A percentile compares a stretch with the other conserved stretches of the same genome.
Evolutionary conservation across 2,329 filamentous ascomycete genomes (phyloP).

Genomic region (Beauveria varroae): DNA sequence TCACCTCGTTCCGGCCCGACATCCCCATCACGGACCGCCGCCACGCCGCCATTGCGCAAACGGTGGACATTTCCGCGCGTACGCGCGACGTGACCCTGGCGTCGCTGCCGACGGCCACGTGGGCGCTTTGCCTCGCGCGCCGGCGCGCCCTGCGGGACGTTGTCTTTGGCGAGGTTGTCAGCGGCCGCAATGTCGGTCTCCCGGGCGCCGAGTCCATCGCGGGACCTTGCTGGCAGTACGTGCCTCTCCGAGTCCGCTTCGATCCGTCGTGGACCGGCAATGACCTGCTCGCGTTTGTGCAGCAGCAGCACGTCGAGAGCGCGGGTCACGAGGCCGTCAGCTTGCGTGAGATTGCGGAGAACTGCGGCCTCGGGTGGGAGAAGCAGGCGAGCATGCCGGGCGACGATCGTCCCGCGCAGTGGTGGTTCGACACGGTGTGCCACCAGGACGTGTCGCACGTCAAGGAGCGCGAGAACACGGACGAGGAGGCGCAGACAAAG

Average conservation of each 20-base stretch:
- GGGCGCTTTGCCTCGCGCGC: constrained; percentile 55
- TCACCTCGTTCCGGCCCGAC: constrained; percentile 36
- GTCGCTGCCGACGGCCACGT: constrained; percentile 59
- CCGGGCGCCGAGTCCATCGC: constrained; percentile 42
- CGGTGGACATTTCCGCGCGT: constrained; percentile 39
- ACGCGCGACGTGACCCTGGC: constrained; percentile 52
- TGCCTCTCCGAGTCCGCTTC: constrained; percentile 55
- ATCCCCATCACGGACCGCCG: constrained; percentile 27
- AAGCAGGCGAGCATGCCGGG: constrained; percentile 12
- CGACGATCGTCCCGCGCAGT: constrained; percentile 14
- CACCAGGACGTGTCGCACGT: constrained; percentile 56
- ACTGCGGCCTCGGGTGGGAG: constrained; percentile 37
- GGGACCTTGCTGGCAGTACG: constrained; percentile 61
- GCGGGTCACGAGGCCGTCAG: constrained; percentile 48
- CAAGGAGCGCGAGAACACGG: constrained; percentile 38
- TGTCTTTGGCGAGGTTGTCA: constrained; percentile 59
- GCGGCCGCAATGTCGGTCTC: constrained; percentile 53
- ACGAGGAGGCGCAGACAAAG: constrained; percentile 19
- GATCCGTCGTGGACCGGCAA: constrained; percentile 38
- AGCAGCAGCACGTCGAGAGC: constrained; percentile 50
- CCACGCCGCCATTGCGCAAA: constrained; percentile 35
- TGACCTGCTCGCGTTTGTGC: constrained; percentile 45
- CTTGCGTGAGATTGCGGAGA: constrained; percentile 43
- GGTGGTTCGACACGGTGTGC: constrained; percentile 49
- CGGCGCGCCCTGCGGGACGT: constrained; percentile 47